These are phyloP conservation scores for Sugiyamaella chiloensis DNA, from an alignment of 805 yeast genomes.

Conservation along the genomic window DNA sequence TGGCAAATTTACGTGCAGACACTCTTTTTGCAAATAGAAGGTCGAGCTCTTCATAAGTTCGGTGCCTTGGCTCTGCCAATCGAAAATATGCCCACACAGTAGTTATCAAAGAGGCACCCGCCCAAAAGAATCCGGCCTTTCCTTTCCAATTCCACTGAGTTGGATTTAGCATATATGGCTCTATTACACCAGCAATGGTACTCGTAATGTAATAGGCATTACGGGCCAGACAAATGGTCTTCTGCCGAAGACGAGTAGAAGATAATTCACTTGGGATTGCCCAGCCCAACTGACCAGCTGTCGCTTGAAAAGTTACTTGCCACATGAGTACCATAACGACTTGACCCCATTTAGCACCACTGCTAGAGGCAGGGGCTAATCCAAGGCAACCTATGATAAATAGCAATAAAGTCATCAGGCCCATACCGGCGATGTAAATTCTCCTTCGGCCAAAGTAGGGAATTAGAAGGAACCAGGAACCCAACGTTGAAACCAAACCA, in stretches of 20 bases:
- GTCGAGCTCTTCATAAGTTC: slow-evolving; percentile 58
- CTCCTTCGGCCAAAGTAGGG: slow-evolving; percentile 9
- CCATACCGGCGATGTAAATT: slow-evolving; percentile 10
- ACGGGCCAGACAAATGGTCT: slow-evolving; percentile 42
- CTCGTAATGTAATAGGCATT: slow-evolving; percentile 25
- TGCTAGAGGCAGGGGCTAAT: not conserved
- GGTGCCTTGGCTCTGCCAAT: slow-evolving; percentile 53
- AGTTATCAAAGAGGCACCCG: slow-evolving; percentile 34
- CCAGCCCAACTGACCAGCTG: slow-evolving; percentile 26
- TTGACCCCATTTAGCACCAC: slow-evolving; percentile 12
- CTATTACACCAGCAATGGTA: slow-evolving; percentile 31
- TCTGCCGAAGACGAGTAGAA: slow-evolving; percentile 40
- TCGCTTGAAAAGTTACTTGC: slow-evolving; percentile 36
- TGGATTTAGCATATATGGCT: slow-evolving; percentile 48
- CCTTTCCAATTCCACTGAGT: slow-evolving; percentile 44
- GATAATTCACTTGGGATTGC: slow-evolving; percentile 34
- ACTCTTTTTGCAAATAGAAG: slow-evolving; percentile 40
- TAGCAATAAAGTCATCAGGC: slow-evolving; percentile 9
- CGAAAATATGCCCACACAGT: slow-evolving; percentile 46
- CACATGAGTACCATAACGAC: slow-evolving; percentile 9
- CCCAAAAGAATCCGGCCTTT: slow-evolving; percentile 48
- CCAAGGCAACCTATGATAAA: slow-evolving; percentile 21
- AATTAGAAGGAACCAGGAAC: slow-evolving; percentile 8
- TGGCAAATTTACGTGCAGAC: slow-evolving; percentile 28
- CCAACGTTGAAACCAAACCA: slow-evolving; percentile 40